Evolutionary conservation across 2,329 filamentous ascomycete species (phyloP).

Genomic region (Apiospora phragmitis): DNA sequence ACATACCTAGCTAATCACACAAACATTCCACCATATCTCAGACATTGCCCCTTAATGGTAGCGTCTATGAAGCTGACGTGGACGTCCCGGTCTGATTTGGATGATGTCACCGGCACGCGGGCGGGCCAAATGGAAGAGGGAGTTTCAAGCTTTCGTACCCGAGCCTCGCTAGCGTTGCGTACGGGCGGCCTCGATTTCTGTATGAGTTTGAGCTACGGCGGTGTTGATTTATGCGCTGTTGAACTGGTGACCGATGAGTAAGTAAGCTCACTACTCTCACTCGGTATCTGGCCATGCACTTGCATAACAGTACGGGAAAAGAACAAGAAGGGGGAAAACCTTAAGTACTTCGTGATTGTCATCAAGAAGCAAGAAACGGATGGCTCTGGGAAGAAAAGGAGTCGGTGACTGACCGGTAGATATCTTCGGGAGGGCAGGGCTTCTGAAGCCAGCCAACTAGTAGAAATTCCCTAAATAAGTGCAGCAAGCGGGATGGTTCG

Average conservation of each 20-base stretch:
- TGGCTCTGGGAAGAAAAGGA: background rate
- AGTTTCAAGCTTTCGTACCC: background rate
- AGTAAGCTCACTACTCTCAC: background rate
- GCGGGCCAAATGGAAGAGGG: background rate
- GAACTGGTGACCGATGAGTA: background rate
- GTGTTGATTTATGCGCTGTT: too few species aligned
- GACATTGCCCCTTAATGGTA: background rate
- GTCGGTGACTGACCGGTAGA: slow-evolving; percentile 3
- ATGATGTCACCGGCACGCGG: background rate
- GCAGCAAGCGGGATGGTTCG: background rate
- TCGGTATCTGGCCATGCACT: background rate
- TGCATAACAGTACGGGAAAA: background rate
- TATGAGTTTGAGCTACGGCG: background rate
- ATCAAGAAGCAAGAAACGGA: background rate
- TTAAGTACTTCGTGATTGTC: background rate
- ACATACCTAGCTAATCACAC: background rate
- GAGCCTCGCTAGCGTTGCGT: background rate
- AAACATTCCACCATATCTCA: background rate
- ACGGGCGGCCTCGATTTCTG: background rate
- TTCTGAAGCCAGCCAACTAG: background rate
- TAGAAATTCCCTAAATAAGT: background rate
- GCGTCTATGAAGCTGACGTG: background rate
- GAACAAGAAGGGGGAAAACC: background rate
- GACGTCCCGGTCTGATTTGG: background rate
- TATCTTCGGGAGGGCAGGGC: background rate